These are phyloP conservation scores for Salvia splendens DNA, from an alignment of 257 asterid species.

Conservation along the genomic window DNA sequence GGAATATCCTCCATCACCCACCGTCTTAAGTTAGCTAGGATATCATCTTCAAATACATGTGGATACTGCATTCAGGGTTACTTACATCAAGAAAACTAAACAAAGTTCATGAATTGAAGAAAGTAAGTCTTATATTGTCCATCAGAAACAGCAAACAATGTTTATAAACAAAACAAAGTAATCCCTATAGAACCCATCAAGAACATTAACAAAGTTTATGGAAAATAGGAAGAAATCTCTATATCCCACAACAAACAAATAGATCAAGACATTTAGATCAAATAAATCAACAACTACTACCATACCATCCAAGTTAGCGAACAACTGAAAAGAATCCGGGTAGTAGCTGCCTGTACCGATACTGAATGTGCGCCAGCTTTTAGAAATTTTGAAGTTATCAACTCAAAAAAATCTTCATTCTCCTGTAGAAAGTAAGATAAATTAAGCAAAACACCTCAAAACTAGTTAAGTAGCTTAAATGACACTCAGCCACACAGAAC, in stretches of 20 bases:
- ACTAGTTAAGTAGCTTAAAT: background rate
- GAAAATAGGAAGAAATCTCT: background rate
- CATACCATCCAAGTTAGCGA: conserved; percentile 90
- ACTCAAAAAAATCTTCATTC: conserved; percentile 84
- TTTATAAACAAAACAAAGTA: no score
- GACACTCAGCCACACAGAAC: conserved; percentile 22
- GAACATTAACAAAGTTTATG: no score
- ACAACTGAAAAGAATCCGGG: conserved; percentile 91
- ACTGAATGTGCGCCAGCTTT: conserved; percentile 62
- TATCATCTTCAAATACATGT: conserved; percentile 85
- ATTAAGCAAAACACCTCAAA: conserved; percentile 19
- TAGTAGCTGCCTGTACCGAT: conserved; percentile 73
- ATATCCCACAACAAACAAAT: background rate
- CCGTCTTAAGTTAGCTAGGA: conserved; percentile 70
- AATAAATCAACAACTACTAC: conserved; percentile 1
- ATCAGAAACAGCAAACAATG: no score
- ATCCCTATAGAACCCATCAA: no score
- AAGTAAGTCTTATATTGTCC: no score
- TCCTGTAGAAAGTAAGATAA: conserved; percentile 61
- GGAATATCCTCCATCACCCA: conserved; percentile 89
- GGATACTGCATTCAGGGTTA: conserved; percentile 75
- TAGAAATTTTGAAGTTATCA: conserved; percentile 75
- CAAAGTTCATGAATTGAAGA: no score
- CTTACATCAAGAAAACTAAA: conserved; percentile 23
- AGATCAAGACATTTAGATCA: background rate